phyloP scores from a whole-genome alignment of 805 yeast genomes.

The Candida endomychidarum region DNA sequence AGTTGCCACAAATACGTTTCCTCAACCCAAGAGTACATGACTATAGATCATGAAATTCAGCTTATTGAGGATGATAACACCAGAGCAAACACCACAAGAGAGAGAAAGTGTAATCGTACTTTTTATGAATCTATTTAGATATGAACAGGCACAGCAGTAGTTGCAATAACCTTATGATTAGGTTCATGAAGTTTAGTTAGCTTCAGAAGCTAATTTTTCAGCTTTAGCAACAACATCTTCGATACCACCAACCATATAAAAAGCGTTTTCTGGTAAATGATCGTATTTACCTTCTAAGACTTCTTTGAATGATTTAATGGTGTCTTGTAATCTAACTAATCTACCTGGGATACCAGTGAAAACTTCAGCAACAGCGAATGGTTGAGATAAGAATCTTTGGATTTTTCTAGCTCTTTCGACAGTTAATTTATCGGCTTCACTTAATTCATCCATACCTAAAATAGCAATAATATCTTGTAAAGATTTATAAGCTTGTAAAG shows the following conservation, averaged over 20 bases:
- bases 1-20: constrained; percentile 1
- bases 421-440: constrained; percentile 97
- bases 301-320: constrained; percentile 91
- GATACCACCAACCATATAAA: constrained; percentile 99
- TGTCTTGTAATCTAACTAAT: constrained; percentile 95
- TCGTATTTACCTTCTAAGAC: constrained; percentile 98
- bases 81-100: not conserved
- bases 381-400: constrained; percentile 99
- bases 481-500: constrained; percentile 99
- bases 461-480: constrained; percentile 99
- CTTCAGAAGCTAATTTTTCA: constrained; percentile 96
- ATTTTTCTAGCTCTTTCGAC: constrained; percentile 99
- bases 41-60: too few relatives aligned
- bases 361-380: constrained; percentile 99
- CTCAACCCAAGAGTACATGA: too few relatives aligned
- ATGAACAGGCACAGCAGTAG: constrained; percentile 4
- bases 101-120: constrained; percentile 3
- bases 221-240: constrained; percentile 99
- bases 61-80: too few relatives aligned
- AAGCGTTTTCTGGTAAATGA: constrained; percentile 97
- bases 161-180: not conserved
- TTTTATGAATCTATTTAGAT: constrained; percentile 8
- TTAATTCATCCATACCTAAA: constrained; percentile 99
- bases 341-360: constrained; percentile 99
- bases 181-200: constrained; percentile 25